These are phyloP conservation scores for Diutina scorzettiae DNA, from an alignment of 1,139 yeast species.

Conservation along the genomic window DNA sequence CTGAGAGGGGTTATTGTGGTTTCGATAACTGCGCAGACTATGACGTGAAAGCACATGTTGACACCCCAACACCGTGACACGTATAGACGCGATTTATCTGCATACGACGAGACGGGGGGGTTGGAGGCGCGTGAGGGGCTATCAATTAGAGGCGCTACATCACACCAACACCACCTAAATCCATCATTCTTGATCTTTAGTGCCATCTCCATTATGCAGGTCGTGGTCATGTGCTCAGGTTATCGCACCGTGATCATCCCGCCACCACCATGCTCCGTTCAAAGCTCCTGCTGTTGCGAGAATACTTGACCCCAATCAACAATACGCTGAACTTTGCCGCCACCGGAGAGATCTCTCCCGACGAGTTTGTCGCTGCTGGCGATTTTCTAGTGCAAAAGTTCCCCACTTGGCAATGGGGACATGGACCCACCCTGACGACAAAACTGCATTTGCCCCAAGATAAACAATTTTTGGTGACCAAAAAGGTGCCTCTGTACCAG, in stretches of 20 bases:
- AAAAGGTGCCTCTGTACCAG: slow-evolving; percentile 76
- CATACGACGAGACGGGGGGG: no score
- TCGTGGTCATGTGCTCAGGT: no score
- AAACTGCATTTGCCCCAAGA: slow-evolving; percentile 73
- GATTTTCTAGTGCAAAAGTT: slow-evolving; percentile 81
- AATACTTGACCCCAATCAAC: slow-evolving; percentile 82
- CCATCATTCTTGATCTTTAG: no score
- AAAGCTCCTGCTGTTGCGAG: slow-evolving; percentile 73
- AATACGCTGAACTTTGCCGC: slow-evolving; percentile 69
- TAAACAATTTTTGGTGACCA: slow-evolving; percentile 77
- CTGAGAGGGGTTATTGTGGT: no score
- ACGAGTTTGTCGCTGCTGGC: slow-evolving; percentile 87
- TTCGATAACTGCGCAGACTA: no score
- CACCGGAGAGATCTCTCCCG: slow-evolving; percentile 91
- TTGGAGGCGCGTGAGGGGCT: no score
- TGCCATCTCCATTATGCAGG: no score
- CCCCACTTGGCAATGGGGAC: slow-evolving; percentile 95
- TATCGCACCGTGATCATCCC: no score
- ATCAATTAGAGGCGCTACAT: no score
- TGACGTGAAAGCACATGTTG: no score
- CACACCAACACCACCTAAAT: no score
- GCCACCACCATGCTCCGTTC: slow-evolving; percentile 4
- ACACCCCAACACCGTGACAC: no score
- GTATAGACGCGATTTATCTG: neutral
- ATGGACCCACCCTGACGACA: slow-evolving; percentile 47